A percentile compares a stretch with the other conserved stretches of the same genome.
phyloP scores from a whole-genome alignment of 805 yeast genomes.

The Metschnikowia proteae region DNA sequence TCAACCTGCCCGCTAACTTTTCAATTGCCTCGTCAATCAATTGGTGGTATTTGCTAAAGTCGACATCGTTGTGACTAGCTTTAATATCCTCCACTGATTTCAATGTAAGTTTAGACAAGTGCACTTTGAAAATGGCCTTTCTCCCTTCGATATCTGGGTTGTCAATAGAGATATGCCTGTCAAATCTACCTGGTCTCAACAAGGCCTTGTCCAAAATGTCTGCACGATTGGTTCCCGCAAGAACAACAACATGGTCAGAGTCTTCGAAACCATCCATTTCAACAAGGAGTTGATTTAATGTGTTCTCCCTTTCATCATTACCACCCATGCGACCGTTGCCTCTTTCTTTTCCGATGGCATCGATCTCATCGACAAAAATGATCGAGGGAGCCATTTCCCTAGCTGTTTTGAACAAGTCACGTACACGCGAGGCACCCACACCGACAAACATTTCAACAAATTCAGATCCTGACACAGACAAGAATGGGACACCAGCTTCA shows the following conservation, averaged over 20 bases:
- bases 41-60: slow-evolving; percentile 38
- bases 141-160: slow-evolving; percentile 94
- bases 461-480: slow-evolving; percentile 94
- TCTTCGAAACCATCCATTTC: slow-evolving; percentile 98
- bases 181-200: slow-evolving; percentile 96
- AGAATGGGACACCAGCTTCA: slow-evolving; percentile 97
- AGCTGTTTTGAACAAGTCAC: slow-evolving; percentile 90
- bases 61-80: slow-evolving; percentile 34
- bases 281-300: slow-evolving; percentile 89
- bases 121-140: slow-evolving; percentile 86
- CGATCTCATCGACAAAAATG: slow-evolving; percentile 97
- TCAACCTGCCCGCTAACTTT: slow-evolving; percentile 75
- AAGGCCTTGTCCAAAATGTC: slow-evolving; percentile 92
- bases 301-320: slow-evolving; percentile 95
- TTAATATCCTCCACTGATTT: slow-evolving; percentile 34
- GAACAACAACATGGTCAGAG: slow-evolving; percentile 89
- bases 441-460: slow-evolving; percentile 99
- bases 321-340: slow-evolving; percentile 79
- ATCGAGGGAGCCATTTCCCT: slow-evolving; percentile 93
- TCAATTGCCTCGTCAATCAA: slow-evolving; percentile 26
- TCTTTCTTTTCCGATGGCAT: slow-evolving; percentile 95
- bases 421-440: slow-evolving; percentile 97
- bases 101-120: slow-evolving; percentile 68
- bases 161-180: slow-evolving; percentile 87
- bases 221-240: slow-evolving; percentile 96